Evolutionary conservation across 495 filamentous ascomycete species (phyloP).

Genomic region (Penicillium daleae): DNA sequence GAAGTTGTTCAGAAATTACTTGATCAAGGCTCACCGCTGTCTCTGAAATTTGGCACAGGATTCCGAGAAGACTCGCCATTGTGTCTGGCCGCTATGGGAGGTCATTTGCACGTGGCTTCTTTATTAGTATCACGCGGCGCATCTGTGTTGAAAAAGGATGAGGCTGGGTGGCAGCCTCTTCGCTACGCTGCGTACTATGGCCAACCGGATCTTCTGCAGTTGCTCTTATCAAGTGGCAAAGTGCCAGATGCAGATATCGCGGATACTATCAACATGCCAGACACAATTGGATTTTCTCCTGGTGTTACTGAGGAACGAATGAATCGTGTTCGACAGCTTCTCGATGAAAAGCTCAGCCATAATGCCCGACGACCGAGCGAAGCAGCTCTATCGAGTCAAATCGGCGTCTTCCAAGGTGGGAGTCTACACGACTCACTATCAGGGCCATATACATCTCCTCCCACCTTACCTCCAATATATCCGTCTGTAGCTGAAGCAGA

Average conservation of each 20-base stretch:
- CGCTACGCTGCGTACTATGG: conserved; percentile 47
- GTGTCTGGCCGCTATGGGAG: conserved; percentile 46
- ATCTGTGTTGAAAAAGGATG: conserved; percentile 44
- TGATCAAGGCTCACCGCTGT: conserved; percentile 42
- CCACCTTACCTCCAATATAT: neutral
- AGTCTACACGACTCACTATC: neutral
- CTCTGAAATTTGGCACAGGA: conserved; percentile 28
- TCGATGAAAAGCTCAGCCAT: conserved; percentile 12
- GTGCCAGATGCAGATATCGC: conserved; percentile 15
- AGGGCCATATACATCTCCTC: neutral
- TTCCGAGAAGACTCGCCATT: conserved; percentile 46
- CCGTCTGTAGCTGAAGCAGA: conserved; percentile 1
- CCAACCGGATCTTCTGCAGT: conserved; percentile 37
- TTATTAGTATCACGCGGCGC: conserved; percentile 43
- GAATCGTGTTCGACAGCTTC: conserved; percentile 23
- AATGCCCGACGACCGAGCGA: neutral
- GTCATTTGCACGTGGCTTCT: conserved; percentile 42
- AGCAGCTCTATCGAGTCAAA: neutral
- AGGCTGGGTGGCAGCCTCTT: conserved; percentile 43
- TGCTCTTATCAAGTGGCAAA: conserved; percentile 28
- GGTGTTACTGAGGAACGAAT: conserved; percentile 30
- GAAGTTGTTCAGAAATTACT: conserved; percentile 43
- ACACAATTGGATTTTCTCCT: conserved; percentile 32
- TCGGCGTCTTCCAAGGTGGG: neutral
- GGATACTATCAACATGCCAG: conserved; percentile 23